A percentile compares a stretch with the other conserved stretches of the same genome.
phyloP scores from a whole-genome alignment of 176 grass and related monocot species.

The Tillandsia fasciculata region DNA sequence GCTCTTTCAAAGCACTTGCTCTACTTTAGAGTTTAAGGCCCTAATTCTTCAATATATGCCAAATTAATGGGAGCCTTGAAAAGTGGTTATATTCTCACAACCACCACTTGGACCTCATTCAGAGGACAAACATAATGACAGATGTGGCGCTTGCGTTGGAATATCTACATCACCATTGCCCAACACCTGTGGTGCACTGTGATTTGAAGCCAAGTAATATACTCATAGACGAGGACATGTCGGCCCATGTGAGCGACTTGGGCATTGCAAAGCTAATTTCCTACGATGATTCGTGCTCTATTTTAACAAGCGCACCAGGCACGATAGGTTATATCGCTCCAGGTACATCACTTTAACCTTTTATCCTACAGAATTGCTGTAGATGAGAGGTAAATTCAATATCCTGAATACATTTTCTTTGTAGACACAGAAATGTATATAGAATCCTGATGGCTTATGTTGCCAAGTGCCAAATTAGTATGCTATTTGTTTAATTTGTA shows the following conservation, averaged over 20 bases:
- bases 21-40: slow-evolving; percentile 36
- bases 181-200: slow-evolving; percentile 33
- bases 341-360: slow-evolving; percentile 13
- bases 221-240: slow-evolving; percentile 35
- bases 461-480: too few relatives aligned
- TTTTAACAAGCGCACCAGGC: slow-evolving; percentile 28
- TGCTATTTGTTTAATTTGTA: too few relatives aligned
- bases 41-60: slow-evolving; percentile 44
- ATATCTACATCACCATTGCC: slow-evolving; percentile 35
- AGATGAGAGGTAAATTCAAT: background rate
- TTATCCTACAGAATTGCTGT: background rate
- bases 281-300: slow-evolving; percentile 16
- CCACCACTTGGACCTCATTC: slow-evolving; percentile 23
- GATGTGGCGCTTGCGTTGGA: slow-evolving; percentile 37
- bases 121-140: slow-evolving; percentile 30
- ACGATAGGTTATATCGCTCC: slow-evolving; percentile 43
- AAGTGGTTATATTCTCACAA: slow-evolving; percentile 29
- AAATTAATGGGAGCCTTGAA: slow-evolving; percentile 34
- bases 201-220: slow-evolving; percentile 46
- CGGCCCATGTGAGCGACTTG: slow-evolving; percentile 35
- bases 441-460: too few relatives aligned
- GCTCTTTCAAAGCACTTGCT: too few relatives aligned
- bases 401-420: too few relatives aligned
- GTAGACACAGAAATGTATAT: too few relatives aligned
- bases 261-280: slow-evolving; percentile 36